Evolutionary conservation across 495 filamentous ascomycete species (phyloP).

Genomic region (Penicillium subrubescens): DNA sequence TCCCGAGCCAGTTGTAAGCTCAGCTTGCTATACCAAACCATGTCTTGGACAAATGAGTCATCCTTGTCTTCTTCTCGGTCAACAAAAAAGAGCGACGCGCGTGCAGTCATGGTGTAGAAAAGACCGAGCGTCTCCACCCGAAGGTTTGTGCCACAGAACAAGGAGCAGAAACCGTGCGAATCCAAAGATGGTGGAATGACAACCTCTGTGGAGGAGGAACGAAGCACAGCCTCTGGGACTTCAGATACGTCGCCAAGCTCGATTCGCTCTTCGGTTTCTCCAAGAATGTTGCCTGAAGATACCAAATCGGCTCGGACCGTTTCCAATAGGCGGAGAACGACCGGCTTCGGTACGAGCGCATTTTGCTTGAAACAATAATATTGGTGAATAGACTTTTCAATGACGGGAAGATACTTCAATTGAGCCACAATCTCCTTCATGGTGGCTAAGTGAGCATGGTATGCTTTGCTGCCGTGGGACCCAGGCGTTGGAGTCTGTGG

Average conservation of each 20-base stretch:
- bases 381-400: conserved; percentile 18
- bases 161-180: conserved; percentile 14
- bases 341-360: conserved; percentile 17
- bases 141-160: conserved; percentile 19
- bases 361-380: conserved; percentile 18
- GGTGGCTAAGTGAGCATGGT: conserved; percentile 8
- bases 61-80: conserved; percentile 8
- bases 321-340: conserved; percentile 15
- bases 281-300: conserved; percentile 10
- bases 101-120: conserved; percentile 21
- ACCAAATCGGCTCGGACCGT: conserved; percentile 7
- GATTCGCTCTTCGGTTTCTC: neutral
- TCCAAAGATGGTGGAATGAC: conserved; percentile 16
- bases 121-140: conserved; percentile 27
- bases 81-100: conserved; percentile 13
- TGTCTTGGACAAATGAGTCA: conserved; percentile 15
- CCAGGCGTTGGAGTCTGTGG: conserved; percentile 3
- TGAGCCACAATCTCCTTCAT: conserved; percentile 20
- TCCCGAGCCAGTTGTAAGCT: conserved; percentile 22
- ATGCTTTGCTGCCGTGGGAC: conserved; percentile 11
- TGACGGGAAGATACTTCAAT: conserved; percentile 18
- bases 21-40: conserved; percentile 20
- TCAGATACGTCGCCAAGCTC: neutral
- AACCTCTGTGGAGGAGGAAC: conserved; percentile 16
- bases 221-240: conserved; percentile 10